Evolutionary conservation across 768 basidiomycete genomes (phyloP).

Genomic region (Russula brevipes): DNA sequence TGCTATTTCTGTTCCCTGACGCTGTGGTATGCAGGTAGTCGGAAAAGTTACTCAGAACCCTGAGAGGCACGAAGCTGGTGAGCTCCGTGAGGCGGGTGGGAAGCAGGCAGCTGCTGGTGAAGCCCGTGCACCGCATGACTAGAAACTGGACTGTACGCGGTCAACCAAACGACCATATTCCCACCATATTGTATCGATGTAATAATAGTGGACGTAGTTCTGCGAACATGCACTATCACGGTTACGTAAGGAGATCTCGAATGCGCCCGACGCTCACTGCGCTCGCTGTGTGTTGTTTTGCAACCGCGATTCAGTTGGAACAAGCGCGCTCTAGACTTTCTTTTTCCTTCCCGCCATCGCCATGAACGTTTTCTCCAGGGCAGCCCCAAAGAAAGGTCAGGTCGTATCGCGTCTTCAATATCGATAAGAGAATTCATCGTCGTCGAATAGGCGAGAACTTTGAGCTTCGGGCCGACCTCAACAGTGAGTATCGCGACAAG

Average conservation of each 20-base stretch:
- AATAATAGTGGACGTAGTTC: background rate
- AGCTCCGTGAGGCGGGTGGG: constrained; percentile 49
- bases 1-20: background rate
- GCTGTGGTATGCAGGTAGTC: constrained; percentile 35
- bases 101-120: constrained; percentile 41
- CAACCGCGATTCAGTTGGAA: background rate
- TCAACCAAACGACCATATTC: too few species aligned
- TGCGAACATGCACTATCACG: too few species aligned
- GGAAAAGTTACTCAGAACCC: constrained; percentile 47
- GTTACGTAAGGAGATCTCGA: constrained; percentile 1
- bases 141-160: background rate
- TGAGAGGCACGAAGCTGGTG: constrained; percentile 52
- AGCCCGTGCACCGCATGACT: constrained; percentile 43
- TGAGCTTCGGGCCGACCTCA: constrained; percentile 94
- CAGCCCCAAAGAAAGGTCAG: constrained; percentile 29
- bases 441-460: constrained; percentile 77
- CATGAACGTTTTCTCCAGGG: constrained; percentile 24
- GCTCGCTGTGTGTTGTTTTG: background rate
- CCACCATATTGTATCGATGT: background rate
- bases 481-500: constrained; percentile 92
- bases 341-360: constrained; percentile 1
- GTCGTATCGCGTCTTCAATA: background rate
- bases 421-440: background rate
- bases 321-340: background rate
- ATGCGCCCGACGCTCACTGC: too few species aligned